Percentiles rank a stretch among this genome's conserved stretches.
These are phyloP conservation scores for Cytospora mali DNA, from an alignment of 2,329 filamentous ascomycete genomes.

Conservation along the genomic window DNA sequence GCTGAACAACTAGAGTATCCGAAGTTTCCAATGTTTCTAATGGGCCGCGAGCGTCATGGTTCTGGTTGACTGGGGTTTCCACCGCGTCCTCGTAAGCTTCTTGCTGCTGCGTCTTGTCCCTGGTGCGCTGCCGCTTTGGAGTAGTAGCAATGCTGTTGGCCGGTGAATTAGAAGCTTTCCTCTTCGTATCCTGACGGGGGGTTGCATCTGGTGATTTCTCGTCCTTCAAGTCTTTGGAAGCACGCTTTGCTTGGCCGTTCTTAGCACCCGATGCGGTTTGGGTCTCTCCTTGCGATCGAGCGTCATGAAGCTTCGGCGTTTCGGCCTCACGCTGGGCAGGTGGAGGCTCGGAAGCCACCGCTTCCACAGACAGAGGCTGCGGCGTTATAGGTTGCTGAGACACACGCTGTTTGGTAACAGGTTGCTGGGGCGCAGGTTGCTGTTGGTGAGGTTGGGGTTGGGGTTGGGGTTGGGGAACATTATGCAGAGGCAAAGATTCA, in stretches of 20 bases:
- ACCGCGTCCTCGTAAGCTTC: not conserved
- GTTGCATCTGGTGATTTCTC: not conserved
- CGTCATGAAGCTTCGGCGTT: not conserved
- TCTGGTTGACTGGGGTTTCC: constrained; percentile 2
- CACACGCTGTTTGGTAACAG: constrained; percentile 3
- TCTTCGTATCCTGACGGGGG: constrained; percentile 22
- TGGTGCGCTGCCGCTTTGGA: constrained; percentile 23
- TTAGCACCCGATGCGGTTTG: not conserved
- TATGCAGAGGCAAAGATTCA: no score
- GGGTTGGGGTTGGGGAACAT: constrained; percentile 5
- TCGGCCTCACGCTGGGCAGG: constrained; percentile 5
- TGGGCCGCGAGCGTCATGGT: not conserved
- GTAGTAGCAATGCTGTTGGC: not conserved
- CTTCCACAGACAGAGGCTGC: constrained; percentile 5
- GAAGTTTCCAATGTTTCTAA: no score
- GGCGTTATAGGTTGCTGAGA: constrained; percentile 4
- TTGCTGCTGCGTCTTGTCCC: constrained; percentile 9
- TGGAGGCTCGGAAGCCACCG: not conserved
- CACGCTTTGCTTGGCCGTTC: not conserved
- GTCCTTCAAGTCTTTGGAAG: not conserved
- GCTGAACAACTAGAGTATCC: constrained; percentile 6
- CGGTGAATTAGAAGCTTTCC: constrained; percentile 21
- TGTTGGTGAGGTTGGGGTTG: constrained; percentile 6
- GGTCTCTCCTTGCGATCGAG: not conserved
- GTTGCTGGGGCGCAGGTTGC: constrained; percentile 4